These are phyloP conservation scores for Gracilariopsis chorda DNA, from an alignment of 23 red algal species.

Conservation along the genomic window DNA sequence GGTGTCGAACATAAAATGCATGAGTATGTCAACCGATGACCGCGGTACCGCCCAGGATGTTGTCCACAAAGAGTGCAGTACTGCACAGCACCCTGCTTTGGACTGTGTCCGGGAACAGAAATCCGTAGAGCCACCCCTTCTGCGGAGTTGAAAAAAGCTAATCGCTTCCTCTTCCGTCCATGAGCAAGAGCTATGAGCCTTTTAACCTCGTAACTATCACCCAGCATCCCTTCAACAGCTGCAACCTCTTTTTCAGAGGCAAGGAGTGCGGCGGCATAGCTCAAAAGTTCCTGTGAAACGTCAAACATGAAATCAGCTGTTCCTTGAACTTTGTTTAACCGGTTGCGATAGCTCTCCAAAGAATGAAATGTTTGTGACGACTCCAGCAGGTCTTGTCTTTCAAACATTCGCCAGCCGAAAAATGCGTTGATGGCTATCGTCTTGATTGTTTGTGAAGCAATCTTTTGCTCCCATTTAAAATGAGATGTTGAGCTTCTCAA, in stretches of 20 bases:
- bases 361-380: neutral
- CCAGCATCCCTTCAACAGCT: neutral
- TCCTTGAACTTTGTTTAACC: neutral
- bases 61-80: conserved; percentile 20
- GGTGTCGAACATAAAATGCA: neutral
- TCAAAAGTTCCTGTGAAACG: conserved; percentile 1
- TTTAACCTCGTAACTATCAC: neutral
- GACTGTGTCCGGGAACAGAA: conserved; percentile 16
- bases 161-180: neutral
- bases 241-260: neutral
- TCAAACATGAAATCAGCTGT: conserved; percentile 33
- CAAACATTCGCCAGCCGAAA: neutral
- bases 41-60: neutral
- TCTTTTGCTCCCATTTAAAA: conserved; percentile 25
- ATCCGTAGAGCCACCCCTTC: neutral
- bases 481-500: neutral
- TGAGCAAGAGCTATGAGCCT: neutral
- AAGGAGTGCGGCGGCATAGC: neutral
- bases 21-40: neutral
- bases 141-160: conserved; percentile 16
- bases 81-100: neutral
- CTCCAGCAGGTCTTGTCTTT: conserved; percentile 2
- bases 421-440: conserved; percentile 1
- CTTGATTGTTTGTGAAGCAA: neutral
- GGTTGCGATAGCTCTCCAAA: conserved; percentile 6